Conservation (phyloP, 1,284 basidiomycete genomes). For the Cutaneotrichosporon spelunceum region DNA sequence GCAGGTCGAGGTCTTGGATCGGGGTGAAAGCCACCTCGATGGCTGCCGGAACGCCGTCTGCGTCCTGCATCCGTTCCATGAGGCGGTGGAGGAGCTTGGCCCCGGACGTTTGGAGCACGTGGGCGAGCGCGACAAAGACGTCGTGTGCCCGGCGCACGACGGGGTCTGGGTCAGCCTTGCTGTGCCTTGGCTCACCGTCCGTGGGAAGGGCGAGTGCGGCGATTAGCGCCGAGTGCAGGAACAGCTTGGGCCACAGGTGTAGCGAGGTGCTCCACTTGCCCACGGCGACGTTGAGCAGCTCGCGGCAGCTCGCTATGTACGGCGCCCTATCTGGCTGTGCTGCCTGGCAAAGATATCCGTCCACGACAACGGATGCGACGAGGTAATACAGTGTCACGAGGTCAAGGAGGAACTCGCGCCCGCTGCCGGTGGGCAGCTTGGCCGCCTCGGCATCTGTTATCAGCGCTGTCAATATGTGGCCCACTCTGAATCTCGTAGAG, state of each 20-base stretch:
- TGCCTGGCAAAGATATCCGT: constrained; percentile 22
- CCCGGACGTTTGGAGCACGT: constrained; percentile 18
- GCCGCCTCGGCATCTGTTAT: constrained; percentile 15
- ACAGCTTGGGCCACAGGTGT: constrained; percentile 25
- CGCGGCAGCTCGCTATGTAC: constrained; percentile 14
- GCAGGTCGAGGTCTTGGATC: constrained; percentile 12
- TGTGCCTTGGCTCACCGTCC: constrained; percentile 10
- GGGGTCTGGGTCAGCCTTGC: constrained; percentile 8
- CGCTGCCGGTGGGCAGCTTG: constrained; percentile 13
- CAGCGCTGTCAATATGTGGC: background rate
- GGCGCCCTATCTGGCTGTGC: constrained; percentile 6
- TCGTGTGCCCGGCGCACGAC: constrained; percentile 12
- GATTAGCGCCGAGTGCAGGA: constrained; percentile 21
- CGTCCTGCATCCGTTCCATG: constrained; percentile 9
- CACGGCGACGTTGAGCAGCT: constrained; percentile 19
- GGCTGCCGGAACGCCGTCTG: constrained; percentile 1
- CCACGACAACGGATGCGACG: constrained; percentile 17
- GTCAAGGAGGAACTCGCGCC: constrained; percentile 22
- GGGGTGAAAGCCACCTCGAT: constrained; percentile 2
- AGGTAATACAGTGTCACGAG: constrained; percentile 24
- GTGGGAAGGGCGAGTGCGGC: constrained; percentile 16
- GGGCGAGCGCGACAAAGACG: constrained; percentile 12
- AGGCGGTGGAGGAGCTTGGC: constrained; percentile 18
- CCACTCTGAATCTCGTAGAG: constrained; percentile 18
- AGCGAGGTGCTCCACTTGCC: constrained; percentile 20